These are phyloP conservation scores for Beauveria scarabaeidicola DNA, from an alignment of 2,329 filamentous ascomycete genomes.

Conservation along the genomic window DNA sequence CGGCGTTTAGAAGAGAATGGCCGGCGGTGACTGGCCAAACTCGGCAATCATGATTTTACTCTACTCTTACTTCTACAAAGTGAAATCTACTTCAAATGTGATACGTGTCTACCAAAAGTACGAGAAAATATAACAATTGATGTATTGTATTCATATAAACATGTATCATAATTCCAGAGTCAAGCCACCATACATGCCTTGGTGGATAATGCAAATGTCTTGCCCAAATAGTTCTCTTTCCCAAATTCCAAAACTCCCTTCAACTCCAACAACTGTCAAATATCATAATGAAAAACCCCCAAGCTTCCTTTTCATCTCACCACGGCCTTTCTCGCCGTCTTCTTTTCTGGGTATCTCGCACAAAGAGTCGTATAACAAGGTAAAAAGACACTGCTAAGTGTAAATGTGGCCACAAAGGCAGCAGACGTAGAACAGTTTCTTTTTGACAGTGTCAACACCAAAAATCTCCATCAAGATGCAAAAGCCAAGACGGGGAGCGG, in stretches of 20 bases:
- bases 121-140: neutral
- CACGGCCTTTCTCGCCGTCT: neutral
- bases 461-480: neutral
- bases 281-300: neutral
- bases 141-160: neutral
- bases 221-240: neutral
- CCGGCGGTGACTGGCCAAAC: neutral
- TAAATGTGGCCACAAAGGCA: slow-evolving; percentile 89
- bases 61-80: neutral
- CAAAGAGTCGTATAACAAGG: slow-evolving; percentile 7
- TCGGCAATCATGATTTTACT: slow-evolving; percentile 7
- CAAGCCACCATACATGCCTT: neutral
- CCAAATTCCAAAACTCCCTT: neutral
- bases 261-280: neutral
- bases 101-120: neutral
- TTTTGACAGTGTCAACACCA: slow-evolving; percentile 8
- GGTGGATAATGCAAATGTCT: neutral
- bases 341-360: slow-evolving; percentile 8
- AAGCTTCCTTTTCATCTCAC: neutral
- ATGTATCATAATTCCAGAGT: neutral
- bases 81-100: neutral
- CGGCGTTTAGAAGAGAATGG: slow-evolving; percentile 23
- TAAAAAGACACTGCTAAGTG: slow-evolving; percentile 32
- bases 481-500: neutral
- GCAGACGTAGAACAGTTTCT: slow-evolving; percentile 94